Evolutionary conservation across 257 asterid genomes (phyloP), one percentile per base, ranked within the genome.

Genomic region (Verbascum thapsus): DNA sequence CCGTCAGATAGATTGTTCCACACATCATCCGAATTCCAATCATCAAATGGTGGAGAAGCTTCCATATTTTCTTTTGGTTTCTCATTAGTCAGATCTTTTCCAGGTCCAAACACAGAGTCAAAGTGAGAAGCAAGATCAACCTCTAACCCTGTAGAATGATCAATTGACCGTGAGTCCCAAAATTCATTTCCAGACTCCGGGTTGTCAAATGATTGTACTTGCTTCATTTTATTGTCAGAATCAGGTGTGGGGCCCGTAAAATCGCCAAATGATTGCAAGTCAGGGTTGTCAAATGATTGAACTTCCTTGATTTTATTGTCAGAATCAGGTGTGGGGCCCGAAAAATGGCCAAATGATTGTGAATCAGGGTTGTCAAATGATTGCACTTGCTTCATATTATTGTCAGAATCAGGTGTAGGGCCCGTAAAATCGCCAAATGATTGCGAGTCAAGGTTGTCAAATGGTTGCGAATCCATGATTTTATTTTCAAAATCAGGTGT

Each of bases 41-140:
- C 82, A 61, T 59, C 79, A 50, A 61, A 53, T 61, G 75, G 77
- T 49, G 88, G 44, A 76, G 81, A 76, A 59, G 77, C 79, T 17
- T 71, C 77, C 35, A 74, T 39, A 62, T 40, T 66, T 50, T 68
- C 83, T 48, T 64, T 72, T 17, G 41, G 43, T 56, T 70, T 78
- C 48, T 56, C 81, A 37, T 68, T 75, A 47, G 63, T 69, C 41
- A 62, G 48, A 53, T 71, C 75, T 52, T 74, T 66, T 30, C 62
- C 54, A 51, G 76, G 59, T 47, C 80, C 95, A 67, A 86, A 86
- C 70, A 88, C 80, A n/a, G 90, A 81, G 61, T 80, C 95, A 57
- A 83, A 53, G 20, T 81, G 84, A 58, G 85, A 76, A 39, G 87
- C 76, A 70, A 84, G 78, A 74, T 84, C 91, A 76, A 71, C 73